Conservation (phyloP, 225 moss, liverwort and hornwort species). For the Neckera pumila region DNA sequence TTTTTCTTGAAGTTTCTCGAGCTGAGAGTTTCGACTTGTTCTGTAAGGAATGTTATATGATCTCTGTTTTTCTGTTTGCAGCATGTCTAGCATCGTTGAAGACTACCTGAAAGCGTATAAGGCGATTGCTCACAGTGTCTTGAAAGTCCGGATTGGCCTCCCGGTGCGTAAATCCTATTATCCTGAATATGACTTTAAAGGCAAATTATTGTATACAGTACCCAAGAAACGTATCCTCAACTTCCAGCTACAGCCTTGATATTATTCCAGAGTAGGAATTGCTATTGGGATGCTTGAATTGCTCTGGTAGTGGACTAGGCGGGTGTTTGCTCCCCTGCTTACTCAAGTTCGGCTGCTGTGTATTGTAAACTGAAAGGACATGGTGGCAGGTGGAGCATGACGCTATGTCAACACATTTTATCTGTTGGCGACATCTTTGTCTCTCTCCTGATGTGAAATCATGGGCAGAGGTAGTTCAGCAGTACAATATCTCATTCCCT, state of each 20-base stretch:
- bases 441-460: conserved; percentile 29
- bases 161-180: conserved; percentile 19
- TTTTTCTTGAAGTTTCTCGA: not conserved
- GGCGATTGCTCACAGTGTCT: conserved; percentile 31
- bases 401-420: conserved; percentile 49
- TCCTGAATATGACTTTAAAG: not conserved
- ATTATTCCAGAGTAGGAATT: not conserved
- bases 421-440: conserved; percentile 76
- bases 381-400: conserved; percentile 65
- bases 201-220: not conserved
- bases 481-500: not conserved
- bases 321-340: not conserved
- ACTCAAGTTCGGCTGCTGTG: not conserved
- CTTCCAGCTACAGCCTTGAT: not conserved
- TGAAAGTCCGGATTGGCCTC: conserved; percentile 68
- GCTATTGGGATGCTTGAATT: not conserved
- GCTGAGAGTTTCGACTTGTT: not conserved
- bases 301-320: not conserved
- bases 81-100: conserved; percentile 57
- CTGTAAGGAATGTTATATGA: not conserved
- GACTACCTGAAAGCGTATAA: conserved; percentile 60
- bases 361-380: not conserved
- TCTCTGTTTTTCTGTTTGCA: conserved; percentile 12
- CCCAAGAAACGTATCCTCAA: not conserved
- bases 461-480: conserved; percentile 55